Conservation (phyloP, 192 early-diverging fungal genomes). For the Radiomyces spectabilis region DNA sequence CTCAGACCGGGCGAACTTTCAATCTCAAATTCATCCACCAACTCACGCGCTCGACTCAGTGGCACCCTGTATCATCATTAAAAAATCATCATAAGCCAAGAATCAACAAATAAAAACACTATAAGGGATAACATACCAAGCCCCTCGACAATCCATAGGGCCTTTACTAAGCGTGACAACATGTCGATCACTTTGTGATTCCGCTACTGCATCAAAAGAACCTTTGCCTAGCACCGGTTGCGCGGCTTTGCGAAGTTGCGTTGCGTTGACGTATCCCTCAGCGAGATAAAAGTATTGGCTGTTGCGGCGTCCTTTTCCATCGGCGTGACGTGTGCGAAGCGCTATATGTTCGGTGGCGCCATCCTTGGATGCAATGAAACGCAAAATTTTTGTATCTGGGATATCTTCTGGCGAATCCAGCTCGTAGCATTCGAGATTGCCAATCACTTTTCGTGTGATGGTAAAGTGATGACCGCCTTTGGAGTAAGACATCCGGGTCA, state of each 20-base stretch:
- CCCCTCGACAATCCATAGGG: conserved; percentile 41
- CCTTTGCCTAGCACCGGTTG: conserved; percentile 39
- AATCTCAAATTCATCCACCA: conserved; percentile 25
- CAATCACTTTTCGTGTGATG: conserved; percentile 9
- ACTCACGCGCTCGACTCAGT: conserved; percentile 10
- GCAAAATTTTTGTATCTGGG: conserved; percentile 16
- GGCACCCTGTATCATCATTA: conserved; percentile 4
- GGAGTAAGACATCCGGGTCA: neutral
- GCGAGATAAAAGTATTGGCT: conserved; percentile 14
- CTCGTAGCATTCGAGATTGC: conserved; percentile 15
- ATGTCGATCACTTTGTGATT: conserved; percentile 17
- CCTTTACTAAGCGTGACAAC: conserved; percentile 33
- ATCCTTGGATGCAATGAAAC: conserved; percentile 18
- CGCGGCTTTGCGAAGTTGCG: conserved; percentile 41
- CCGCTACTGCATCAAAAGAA: conserved; percentile 35
- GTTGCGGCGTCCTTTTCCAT: neutral
- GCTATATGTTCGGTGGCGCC: conserved; percentile 16
- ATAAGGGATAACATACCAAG: conserved; percentile 30
- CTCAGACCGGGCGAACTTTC: conserved; percentile 17
- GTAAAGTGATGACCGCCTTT: neutral
- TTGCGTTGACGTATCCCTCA: conserved; percentile 43
- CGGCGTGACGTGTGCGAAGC: conserved; percentile 16
- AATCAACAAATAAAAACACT: neutral
- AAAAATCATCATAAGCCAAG: neutral
- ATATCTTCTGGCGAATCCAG: conserved; percentile 21